phyloP scores from a whole-genome alignment of 2,329 filamentous ascomycete species.

The Aspergillus sp. region DNA sequence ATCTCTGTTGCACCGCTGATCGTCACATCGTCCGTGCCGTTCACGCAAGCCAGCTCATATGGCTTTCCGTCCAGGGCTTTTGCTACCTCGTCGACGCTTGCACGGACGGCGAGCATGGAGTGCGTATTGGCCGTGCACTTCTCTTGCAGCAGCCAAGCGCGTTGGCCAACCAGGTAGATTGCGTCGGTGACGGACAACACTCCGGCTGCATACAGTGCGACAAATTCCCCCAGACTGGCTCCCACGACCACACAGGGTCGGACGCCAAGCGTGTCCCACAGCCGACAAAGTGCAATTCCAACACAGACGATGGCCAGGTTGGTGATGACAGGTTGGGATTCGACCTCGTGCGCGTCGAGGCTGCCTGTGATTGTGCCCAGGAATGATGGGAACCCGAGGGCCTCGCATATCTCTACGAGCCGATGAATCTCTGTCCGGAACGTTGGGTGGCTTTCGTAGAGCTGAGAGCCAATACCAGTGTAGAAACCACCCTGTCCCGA shows the following conservation, averaged over 20 bases:
- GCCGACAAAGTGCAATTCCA: conserved; percentile 39
- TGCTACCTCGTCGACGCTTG: conserved; percentile 39
- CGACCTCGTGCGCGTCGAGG: conserved; percentile 38
- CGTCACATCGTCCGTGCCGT: conserved; percentile 72
- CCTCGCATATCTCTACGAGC: too few species aligned
- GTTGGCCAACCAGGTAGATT: conserved; percentile 65
- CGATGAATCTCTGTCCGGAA: too few species aligned
- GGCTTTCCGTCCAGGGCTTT: conserved; percentile 40
- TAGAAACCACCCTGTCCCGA: too few species aligned
- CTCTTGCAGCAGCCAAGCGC: conserved; percentile 64
- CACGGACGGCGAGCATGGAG: conserved; percentile 60
- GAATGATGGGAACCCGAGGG: conserved; percentile 23
- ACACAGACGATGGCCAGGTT: conserved; percentile 39
- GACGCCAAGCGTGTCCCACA: conserved; percentile 31
- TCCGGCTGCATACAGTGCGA: conserved; percentile 31
- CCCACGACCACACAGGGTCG: conserved; percentile 54
- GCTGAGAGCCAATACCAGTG: too few species aligned
- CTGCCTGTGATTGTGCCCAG: conserved; percentile 17
- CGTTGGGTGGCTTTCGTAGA: too few species aligned
- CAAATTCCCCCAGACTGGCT: conserved; percentile 40
- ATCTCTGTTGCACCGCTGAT: conserved; percentile 61
- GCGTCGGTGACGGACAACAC: conserved; percentile 35
- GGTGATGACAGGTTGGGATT: conserved; percentile 11
- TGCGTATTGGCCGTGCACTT: conserved; percentile 66
- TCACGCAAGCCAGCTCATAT: conserved; percentile 67